Evolutionary conservation across 331 rosid genomes (phyloP), one percentile per base, ranked within the genome.

Genomic region (Quercus phellos): DNA sequence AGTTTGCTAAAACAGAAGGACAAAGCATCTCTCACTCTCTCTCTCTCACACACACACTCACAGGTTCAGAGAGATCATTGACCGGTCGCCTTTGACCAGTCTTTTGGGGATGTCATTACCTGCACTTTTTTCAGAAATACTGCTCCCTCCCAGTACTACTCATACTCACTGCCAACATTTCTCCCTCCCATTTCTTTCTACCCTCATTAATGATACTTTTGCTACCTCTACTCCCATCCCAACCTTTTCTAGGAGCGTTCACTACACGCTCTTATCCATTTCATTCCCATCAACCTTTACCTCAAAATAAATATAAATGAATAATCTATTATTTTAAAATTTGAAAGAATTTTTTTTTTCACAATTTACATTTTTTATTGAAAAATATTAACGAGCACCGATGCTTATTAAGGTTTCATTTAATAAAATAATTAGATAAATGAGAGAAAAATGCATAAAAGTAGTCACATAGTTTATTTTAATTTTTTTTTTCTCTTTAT

Each of bases 71-170:
- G 66, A 42, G 77, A 80, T 77, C 85, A 73, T 84, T 84, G 87
- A 83, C 84, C 61, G 73, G 87, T 83, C 87, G 78, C 81, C 81
- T 55, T 79, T 83, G 87, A 84, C 87, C 78, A 74, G 87, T 84
- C 87, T 84, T 77, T 61, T 73, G 70, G 85, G 78, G 78, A 59
- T 55, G 79, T 74, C 35, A 22, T 12, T 54, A 16, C 22, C 66
- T 18, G 53, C 14, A 24, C 43, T 51, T 70, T 77, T 22, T 24
- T 61, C 80, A 74, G 73, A 34, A 18, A 66, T 61, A 53, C 74
- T 24, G 67, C 68, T 42, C 46, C 46, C 46, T 38, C 46, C 0
- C 72, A n/a, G 68, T 55, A 27, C 53, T 67, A 53, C 68, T 74
- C 79, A 30, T 55, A 38, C 68, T 74, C 79, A 68, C 75, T 42